phyloP scores from a whole-genome alignment of 257 asterid genomes.

The Sherardia arvensis region DNA sequence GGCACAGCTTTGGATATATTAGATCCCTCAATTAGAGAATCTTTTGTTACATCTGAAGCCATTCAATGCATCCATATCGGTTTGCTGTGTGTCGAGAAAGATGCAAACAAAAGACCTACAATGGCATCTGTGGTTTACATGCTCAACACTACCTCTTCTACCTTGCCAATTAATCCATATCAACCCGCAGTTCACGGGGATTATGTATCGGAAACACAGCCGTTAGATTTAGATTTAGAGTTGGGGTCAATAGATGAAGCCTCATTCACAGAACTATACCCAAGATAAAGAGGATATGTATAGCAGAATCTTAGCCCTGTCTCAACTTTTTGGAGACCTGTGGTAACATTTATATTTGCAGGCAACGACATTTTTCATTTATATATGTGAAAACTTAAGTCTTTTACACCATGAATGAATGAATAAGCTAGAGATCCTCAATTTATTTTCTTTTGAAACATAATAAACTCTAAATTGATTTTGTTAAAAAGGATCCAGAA shows the following conservation, averaged over 20 bases:
- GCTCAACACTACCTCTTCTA: conserved; percentile 10
- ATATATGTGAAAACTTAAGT: no score
- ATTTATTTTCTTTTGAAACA: no score
- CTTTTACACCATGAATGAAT: no score
- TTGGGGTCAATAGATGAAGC: conserved; percentile 8
- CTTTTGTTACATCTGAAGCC: conserved; percentile 5
- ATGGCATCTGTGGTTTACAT: conserved; percentile 21
- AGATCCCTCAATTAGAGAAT: conserved; percentile 16
- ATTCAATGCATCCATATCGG: conserved; percentile 18
- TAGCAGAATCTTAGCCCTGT: no score
- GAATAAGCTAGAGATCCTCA: no score
- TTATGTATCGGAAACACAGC: neutral
- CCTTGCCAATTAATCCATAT: conserved; percentile 9
- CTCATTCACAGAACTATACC: conserved; percentile 5
- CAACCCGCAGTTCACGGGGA: conserved; percentile 8
- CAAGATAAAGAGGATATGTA: conserved; percentile 5
- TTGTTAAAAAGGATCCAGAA: no score
- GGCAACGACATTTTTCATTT: no score
- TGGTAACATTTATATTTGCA: no score
- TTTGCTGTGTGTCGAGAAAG: conserved; percentile 24
- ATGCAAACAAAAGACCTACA: conserved; percentile 17
- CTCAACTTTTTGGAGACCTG: no score
- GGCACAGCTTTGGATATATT: conserved; percentile 9
- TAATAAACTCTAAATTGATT: no score
- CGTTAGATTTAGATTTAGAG: neutral